These are phyloP conservation scores for Combretum micranthum DNA, from an alignment of 345 rosid genomes.

Conservation along the genomic window DNA sequence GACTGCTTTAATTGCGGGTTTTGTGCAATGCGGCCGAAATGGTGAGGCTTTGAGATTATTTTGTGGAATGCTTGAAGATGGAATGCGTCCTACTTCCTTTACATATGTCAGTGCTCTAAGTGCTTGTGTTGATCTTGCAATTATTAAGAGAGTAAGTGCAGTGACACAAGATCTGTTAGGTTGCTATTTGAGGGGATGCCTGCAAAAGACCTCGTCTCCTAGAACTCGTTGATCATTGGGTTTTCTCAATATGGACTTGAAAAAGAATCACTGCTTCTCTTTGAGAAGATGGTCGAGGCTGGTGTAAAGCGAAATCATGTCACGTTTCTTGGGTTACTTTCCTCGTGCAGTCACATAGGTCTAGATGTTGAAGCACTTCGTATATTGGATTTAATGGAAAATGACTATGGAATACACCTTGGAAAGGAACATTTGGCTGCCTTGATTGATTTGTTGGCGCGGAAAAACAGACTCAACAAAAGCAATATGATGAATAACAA, in stretches of 20 bases:
- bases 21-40: slow-evolving; percentile 23
- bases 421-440: slow-evolving; percentile 27
- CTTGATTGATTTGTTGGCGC: slow-evolving; percentile 34
- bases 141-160: slow-evolving; percentile 33
- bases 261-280: slow-evolving; percentile 25
- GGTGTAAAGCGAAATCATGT: too few relatives aligned
- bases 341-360: too few relatives aligned
- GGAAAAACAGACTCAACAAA: slow-evolving; percentile 36
- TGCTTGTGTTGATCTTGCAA: slow-evolving; percentile 39
- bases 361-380: too few relatives aligned
- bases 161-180: slow-evolving; percentile 28
- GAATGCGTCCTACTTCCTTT: slow-evolving; percentile 23
- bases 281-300: too few relatives aligned
- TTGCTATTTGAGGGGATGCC: slow-evolving; percentile 24
- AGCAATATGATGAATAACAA: slow-evolving; percentile 26
- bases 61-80: slow-evolving; percentile 25
- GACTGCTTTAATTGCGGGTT: slow-evolving; percentile 36
- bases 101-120: slow-evolving; percentile 33
- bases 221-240: slow-evolving; percentile 44
- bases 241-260: slow-evolving; percentile 35
- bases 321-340: too few relatives aligned
- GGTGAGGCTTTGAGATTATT: too few relatives aligned
- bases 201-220: slow-evolving; percentile 32
- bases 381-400: too few relatives aligned
- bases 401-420: too few relatives aligned